phyloP scores from a whole-genome alignment of 768 basidiomycete species.

The Amanita molliuscula region DNA sequence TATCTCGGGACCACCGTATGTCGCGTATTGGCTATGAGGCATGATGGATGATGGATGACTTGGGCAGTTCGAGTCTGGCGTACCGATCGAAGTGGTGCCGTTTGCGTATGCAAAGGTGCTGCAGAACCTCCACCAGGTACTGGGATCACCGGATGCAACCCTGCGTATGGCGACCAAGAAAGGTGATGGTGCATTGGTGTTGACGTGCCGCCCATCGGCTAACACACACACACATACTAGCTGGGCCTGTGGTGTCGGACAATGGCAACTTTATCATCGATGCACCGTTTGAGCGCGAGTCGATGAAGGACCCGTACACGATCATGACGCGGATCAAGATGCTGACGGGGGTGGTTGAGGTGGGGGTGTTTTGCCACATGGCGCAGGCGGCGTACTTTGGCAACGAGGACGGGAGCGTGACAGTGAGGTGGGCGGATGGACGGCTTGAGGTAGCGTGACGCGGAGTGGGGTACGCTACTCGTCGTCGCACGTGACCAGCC shows the following conservation, averaged over 20 bases:
- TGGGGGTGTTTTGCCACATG: conserved; percentile 92
- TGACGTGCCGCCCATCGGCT: neutral
- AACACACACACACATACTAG: conserved; percentile 21
- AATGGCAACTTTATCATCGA: conserved; percentile 98
- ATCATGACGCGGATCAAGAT: conserved; percentile 81
- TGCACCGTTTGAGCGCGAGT: conserved; percentile 71
- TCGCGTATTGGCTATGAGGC: conserved; percentile 8
- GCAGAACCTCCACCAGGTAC: conserved; percentile 46
- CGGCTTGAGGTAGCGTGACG: conserved; percentile 27
- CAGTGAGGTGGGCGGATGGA: conserved; percentile 38
- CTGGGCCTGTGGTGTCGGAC: conserved; percentile 93
- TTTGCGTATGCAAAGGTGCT: conserved; percentile 91
- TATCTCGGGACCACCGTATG: conserved; percentile 75
- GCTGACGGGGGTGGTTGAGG: conserved; percentile 97
- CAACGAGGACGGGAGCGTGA: conserved; percentile 44
- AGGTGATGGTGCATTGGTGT: conserved; percentile 18
- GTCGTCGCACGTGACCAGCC: neutral
- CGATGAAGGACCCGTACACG: conserved; percentile 55
- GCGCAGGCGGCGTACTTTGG: conserved; percentile 97
- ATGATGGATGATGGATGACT: neutral
- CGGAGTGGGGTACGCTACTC: neutral
- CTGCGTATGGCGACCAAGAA: conserved; percentile 90
- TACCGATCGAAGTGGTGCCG: conserved; percentile 94
- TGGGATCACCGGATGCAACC: conserved; percentile 62
- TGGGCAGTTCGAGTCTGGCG: conserved; percentile 69